Evolutionary conservation across 2,329 filamentous ascomycete genomes (phyloP).

Genomic region (Penicillium sp.): DNA sequence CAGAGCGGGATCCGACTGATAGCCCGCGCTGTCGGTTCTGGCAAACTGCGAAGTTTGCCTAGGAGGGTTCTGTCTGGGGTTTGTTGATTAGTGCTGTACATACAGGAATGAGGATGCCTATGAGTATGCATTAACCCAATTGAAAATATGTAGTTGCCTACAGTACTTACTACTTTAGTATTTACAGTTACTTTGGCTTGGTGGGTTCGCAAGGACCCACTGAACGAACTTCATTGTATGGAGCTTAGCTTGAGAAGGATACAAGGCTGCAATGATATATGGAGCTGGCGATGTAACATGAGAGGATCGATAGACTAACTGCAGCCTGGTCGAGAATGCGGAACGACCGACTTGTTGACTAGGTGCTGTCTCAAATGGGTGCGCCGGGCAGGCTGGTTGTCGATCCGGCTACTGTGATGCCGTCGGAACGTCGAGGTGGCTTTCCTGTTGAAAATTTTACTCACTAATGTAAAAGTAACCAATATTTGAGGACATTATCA

Average conservation of each 20-base stretch:
- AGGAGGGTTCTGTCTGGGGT: neutral
- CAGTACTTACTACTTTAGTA: neutral
- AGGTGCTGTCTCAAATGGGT: neutral
- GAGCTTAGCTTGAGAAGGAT: neutral
- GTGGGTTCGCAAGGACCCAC: neutral
- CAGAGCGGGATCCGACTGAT: conserved; percentile 49
- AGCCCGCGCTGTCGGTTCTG: conserved; percentile 56
- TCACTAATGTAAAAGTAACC: neutral
- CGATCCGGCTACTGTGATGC: too few species aligned
- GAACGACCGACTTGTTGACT: neutral
- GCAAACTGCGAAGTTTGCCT: conserved; percentile 52
- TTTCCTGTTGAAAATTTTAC: neutral
- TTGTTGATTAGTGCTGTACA: neutral
- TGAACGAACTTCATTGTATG: neutral
- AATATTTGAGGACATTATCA: too few species aligned
- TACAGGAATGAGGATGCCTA: neutral
- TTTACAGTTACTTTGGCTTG: neutral
- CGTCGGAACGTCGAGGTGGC: neutral
- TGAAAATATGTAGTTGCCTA: neutral
- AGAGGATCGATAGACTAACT: neutral
- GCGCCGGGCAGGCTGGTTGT: too few species aligned
- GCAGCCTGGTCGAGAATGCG: neutral
- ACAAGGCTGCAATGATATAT: neutral
- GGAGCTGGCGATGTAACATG: neutral
- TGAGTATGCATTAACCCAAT: neutral